These are phyloP conservation scores for Fraxinus xanthoxyloides DNA, from an alignment of 305 asterid genomes.

Conservation along the genomic window DNA sequence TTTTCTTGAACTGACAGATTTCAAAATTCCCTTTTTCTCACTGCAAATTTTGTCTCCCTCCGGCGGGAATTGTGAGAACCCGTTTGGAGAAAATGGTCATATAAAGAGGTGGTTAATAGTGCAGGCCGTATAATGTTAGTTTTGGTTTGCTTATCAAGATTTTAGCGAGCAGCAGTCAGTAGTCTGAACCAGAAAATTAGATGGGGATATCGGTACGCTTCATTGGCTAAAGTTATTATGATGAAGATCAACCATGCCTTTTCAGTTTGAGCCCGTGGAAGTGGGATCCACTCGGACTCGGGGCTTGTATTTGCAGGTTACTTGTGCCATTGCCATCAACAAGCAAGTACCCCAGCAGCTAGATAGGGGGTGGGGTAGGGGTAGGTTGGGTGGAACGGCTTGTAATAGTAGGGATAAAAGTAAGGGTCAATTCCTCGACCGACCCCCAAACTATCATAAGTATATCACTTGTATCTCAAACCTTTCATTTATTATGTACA, in stretches of 20 bases:
- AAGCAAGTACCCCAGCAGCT: neutral
- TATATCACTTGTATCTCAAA: neutral
- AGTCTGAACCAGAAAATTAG: conserved; percentile 32
- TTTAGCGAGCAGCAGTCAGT: conserved; percentile 14
- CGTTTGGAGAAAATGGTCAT: neutral
- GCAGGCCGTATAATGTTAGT: conserved; percentile 23
- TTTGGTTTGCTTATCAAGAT: conserved; percentile 39
- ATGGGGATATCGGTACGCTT: conserved; percentile 20
- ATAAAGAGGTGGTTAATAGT: conserved; percentile 20
- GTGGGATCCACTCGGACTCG: conserved; percentile 35
- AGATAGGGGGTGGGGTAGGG: neutral
- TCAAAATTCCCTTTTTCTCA: conserved; percentile 8
- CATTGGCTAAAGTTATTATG: conserved; percentile 26
- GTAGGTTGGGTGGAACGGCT: neutral
- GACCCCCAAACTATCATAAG: neutral
- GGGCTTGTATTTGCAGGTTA: neutral
- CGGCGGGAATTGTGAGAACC: neutral
- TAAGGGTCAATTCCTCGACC: neutral
- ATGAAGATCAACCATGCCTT: conserved; percentile 22
- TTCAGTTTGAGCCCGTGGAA: conserved; percentile 11
- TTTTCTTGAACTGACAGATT: conserved; percentile 1
- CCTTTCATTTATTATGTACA: neutral
- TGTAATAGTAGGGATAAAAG: neutral
- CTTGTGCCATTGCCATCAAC: neutral
- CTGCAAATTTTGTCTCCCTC: neutral